Evolutionary conservation across 2,329 filamentous ascomycete species (phyloP).

Genomic region (Penicillium sp.): DNA sequence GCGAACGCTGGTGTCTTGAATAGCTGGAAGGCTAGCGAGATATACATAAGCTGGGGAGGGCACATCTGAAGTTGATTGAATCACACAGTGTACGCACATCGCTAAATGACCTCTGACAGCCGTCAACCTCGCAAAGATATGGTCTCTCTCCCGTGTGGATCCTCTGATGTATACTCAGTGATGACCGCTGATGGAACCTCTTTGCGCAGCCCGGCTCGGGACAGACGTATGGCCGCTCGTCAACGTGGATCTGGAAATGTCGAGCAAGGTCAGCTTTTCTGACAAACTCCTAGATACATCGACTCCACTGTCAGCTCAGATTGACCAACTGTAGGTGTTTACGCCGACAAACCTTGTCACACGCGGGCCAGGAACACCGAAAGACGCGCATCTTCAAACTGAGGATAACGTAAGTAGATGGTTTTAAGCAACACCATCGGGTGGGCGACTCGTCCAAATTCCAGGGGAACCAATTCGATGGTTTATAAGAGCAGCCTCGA

Average conservation of each 20-base stretch:
- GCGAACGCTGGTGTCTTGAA: neutral
- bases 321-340: neutral
- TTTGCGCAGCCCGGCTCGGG: neutral
- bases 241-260: slow-evolving; percentile 4
- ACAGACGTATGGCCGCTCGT: neutral
- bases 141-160: slow-evolving; percentile 1
- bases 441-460: too few species aligned
- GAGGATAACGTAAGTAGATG: neutral
- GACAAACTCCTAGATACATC: neutral
- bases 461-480: too few species aligned
- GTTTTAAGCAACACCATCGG: too few species aligned
- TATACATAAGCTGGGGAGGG: too few species aligned
- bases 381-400: neutral
- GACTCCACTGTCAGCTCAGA: too few species aligned
- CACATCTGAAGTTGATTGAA: too few species aligned
- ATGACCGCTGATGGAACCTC: slow-evolving; percentile 2
- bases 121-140: neutral
- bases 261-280: neutral
- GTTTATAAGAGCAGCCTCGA: neutral
- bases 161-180: slow-evolving; percentile 2
- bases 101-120: neutral
- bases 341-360: neutral
- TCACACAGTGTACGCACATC: neutral
- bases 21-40: neutral
- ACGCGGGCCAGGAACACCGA: neutral